A percentile compares a stretch with the other conserved stretches of the same genome.
These are phyloP conservation scores for Debaryomyces psychrophilus DNA, from an alignment of 1,139 yeast genomes.

Conservation along the genomic window DNA sequence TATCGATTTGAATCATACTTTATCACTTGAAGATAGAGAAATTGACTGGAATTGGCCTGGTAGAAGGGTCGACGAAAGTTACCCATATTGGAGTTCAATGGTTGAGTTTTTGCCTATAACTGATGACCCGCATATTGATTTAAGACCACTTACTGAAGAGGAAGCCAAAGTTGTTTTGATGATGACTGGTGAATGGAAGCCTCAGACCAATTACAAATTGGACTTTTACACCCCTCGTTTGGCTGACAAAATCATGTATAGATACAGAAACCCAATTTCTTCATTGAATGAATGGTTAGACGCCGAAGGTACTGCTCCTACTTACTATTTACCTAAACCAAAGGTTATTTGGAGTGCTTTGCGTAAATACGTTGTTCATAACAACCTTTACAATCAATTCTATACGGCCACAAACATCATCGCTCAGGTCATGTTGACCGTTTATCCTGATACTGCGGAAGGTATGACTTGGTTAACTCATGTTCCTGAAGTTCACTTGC, in stretches of 20 bases:
- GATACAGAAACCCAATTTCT: constrained; percentile 4
- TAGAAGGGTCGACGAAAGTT: constrained; percentile 3
- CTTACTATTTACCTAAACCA: constrained; percentile 2
- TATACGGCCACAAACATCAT: constrained; percentile 1
- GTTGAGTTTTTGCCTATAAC: neutral
- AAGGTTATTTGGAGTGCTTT: constrained; percentile 1
- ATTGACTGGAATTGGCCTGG: constrained; percentile 3
- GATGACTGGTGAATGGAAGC: constrained; percentile 7
- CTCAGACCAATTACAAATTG: constrained; percentile 2
- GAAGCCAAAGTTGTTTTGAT: constrained; percentile 2
- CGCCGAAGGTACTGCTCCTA: constrained; percentile 1
- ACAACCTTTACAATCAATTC: constrained; percentile 5
- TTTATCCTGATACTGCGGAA: constrained; percentile 3
- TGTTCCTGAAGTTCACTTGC: constrained; percentile 3
- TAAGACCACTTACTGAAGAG: constrained; percentile 2
- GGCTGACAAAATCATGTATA: constrained; percentile 2
- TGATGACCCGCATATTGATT: constrained; percentile 3
- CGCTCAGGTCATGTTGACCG: constrained; percentile 2
- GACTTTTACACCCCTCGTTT: constrained; percentile 4
- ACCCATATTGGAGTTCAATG: constrained; percentile 4
- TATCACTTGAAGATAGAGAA: neutral
- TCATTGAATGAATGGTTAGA: constrained; percentile 6
- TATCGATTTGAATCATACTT: neutral
- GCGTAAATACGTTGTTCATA: constrained; percentile 1
- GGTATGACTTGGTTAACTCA: constrained; percentile 7